phyloP scores from a whole-genome alignment of 2,329 filamentous ascomycete species.

The Penicillium vulpinum region DNA sequence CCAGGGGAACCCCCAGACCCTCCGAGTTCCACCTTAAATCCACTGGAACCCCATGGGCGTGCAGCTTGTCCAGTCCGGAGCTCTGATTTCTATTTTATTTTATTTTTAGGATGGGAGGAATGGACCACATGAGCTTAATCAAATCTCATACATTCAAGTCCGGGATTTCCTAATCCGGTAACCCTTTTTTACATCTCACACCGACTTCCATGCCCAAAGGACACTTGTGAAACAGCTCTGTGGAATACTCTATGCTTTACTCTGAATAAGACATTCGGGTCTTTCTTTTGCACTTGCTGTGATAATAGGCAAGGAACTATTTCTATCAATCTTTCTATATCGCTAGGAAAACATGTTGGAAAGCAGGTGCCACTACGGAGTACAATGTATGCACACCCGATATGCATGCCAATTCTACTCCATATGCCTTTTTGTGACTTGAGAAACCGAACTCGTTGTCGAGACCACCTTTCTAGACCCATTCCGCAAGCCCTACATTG shows the following conservation, averaged over 20 bases:
- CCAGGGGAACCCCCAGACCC: background rate
- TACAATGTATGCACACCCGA: background rate
- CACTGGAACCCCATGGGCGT: background rate
- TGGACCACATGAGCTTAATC: slow-evolving; percentile 4
- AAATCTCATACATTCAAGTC: slow-evolving; percentile 2
- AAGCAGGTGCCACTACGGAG: background rate
- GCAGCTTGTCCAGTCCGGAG: slow-evolving; percentile 2
- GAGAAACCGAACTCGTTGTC: background rate
- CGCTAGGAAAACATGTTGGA: background rate
- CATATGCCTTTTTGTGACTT: background rate
- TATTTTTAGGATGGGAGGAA: slow-evolving; percentile 11
- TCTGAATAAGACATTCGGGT: background rate
- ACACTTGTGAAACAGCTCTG: background rate
- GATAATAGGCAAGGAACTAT: background rate
- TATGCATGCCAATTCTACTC: background rate
- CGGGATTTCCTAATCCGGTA: slow-evolving; percentile 22
- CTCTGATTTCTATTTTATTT: background rate
- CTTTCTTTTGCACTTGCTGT: background rate
- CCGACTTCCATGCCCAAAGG: background rate
- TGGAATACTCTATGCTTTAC: background rate
- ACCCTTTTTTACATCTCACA: slow-evolving; percentile 4
- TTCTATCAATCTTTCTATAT: slow-evolving; percentile 10
- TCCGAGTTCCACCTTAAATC: slow-evolving; percentile 5
- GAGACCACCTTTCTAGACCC: background rate
- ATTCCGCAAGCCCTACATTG: background rate